Percentiles rank a stretch among this genome's conserved stretches.
Evolutionary conservation across 1,284 basidiomycete genomes (phyloP).

Genomic region (Lignosus rhinocerotis): DNA sequence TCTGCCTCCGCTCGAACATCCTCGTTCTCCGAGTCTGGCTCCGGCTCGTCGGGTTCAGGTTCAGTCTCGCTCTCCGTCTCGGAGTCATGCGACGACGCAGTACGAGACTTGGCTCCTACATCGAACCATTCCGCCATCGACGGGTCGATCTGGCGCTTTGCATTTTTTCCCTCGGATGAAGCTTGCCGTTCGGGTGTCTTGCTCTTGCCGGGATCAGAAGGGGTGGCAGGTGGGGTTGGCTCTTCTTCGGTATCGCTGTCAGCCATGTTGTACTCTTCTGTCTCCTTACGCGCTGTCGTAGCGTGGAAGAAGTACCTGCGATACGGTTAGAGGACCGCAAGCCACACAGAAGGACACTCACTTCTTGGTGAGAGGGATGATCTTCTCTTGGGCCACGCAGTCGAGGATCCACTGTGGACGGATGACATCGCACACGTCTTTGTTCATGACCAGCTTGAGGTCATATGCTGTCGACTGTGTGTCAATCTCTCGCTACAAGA

Average conservation of each 20-base stretch:
- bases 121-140: constrained; percentile 66
- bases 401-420: constrained; percentile 81
- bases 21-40: constrained; percentile 39
- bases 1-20: constrained; percentile 35
- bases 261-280: constrained; percentile 34
- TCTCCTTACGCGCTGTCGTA: constrained; percentile 40
- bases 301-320: constrained; percentile 77
- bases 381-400: constrained; percentile 60
- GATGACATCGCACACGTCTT: constrained; percentile 68
- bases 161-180: constrained; percentile 27
- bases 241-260: constrained; percentile 33
- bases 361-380: constrained; percentile 68
- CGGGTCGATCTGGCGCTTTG: constrained; percentile 36
- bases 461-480: constrained; percentile 54
- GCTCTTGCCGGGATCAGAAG: constrained; percentile 4
- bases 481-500: neutral
- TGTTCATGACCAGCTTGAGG: constrained; percentile 63
- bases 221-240: constrained; percentile 9
- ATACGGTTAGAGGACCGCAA: neutral
- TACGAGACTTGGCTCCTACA: constrained; percentile 35
- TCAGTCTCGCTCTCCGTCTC: constrained; percentile 68
- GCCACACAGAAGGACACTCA: constrained; percentile 33
- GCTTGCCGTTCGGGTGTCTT: constrained; percentile 23
- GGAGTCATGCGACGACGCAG: constrained; percentile 31
- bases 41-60: constrained; percentile 60